Base-by-base conservation (phyloP, 768 basidiomycete genomes). In the Boletus bicolor region DNA sequence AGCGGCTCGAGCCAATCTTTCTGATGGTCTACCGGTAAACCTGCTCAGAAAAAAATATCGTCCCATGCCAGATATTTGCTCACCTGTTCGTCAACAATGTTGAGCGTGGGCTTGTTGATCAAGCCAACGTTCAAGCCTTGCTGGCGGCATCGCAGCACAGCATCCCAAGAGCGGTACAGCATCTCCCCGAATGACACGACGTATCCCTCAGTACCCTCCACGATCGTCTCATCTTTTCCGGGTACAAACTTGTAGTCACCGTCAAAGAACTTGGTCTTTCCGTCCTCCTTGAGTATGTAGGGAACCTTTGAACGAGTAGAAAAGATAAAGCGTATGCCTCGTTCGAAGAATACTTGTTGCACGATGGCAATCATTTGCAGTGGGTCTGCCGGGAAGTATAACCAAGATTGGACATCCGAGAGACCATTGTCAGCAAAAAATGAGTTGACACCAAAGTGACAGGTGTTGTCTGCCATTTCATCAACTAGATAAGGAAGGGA, bases 261-360 rank as follows among this genome's bases (percentile, higher is more conserved):
- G 24, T 78, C 86, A 65, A 84, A 92, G 76, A 79, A 84, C 54
- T 75, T 80, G 41, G 80, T 77, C 63, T 80, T 71, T 11, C 90
- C 85, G 62, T 92, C 84, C 64, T 84, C 85, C 65, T 87, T 82
- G 58, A 93, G 82, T 68, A 94, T 86, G 74, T 83, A 92, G 28
- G 92, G 92, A 4, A 93, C 89, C 72, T 94, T 94, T 34, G 92
- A 83, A 41, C 92, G 88, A 5, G 92, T 93, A 6, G 90, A 93
- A 75, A 93, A 93, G 64, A 94, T 75, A 71, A 93, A 93, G 55
- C 92, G 87, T 12, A 93, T 42, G 21, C 92, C 91, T 41, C 81
- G 82, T 56, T 91, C 81, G 72, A 92, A 93, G 78, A 94, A 92
- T 30, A 93, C 88, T 19, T 79, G 78, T 60, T 86, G 73, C 64